Base-by-base conservation (phyloP, 2,329 filamentous ascomycete species). In the Alternaria atra region DNA sequence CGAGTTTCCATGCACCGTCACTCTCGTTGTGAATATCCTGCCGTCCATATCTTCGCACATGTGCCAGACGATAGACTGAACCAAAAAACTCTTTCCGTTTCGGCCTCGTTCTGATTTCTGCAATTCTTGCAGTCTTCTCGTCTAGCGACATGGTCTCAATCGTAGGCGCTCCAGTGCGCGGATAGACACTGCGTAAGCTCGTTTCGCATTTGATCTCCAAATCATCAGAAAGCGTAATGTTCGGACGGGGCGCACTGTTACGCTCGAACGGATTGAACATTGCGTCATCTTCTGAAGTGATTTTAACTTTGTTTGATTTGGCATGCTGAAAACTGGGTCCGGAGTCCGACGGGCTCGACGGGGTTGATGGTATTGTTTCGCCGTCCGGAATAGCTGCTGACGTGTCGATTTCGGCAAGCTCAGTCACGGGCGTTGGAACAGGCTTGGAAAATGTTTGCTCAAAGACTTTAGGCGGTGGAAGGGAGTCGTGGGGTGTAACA, bases 81-180 rank as follows among this genome's bases (percentile, higher is more conserved):
- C 68, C 66, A 27, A 72, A 72, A 8, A 61, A 61, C 13, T 72
- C 63, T 60, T 82, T 82, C 34, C 78, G 71, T 1, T 72, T 74
- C 4, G 77, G 77, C 1, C 80, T 72, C 13, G 60, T 53, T 60
- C 63, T 66, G 55, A 75, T 76, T 40, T 73, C 65, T 32, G 53
- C 59, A 32, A 73, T 69, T 48, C 71, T 74, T 15, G 32, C 30
- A 17, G 60, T 51, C 20, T 61, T 74, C 9, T 73, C 66, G n/a
- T 51, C 55, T 30, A 63, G 27, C 0, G 64, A 70, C 71, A 73
- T 71, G 12, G 42, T 56, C 37, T 70, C 64, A 3, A 67, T 61
- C 4, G 64, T 60, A 4, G 54, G 40, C 46, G 43, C 44, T 12
- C 9, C 30, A 20, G 27, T 46, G 37, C 61, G 59, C 9, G 52